Evolutionary conservation across 768 basidiomycete genomes (phyloP).

Genomic region (Suillus sp.): DNA sequence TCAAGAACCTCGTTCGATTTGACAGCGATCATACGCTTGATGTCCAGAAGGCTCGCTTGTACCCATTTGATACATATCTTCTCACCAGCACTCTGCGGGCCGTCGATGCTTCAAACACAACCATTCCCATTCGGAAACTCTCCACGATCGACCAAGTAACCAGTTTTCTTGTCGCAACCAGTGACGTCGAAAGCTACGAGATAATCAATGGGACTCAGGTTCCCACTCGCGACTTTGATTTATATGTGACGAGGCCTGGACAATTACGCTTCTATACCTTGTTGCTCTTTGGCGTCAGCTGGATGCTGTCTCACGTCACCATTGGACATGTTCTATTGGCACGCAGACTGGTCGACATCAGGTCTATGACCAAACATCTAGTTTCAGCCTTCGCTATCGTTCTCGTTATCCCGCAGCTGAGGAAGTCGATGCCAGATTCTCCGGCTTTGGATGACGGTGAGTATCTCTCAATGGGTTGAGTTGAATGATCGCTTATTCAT

Average conservation of each 20-base stretch:
- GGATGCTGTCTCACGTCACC: slow-evolving; percentile 57
- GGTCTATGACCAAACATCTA: slow-evolving; percentile 40
- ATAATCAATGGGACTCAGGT: slow-evolving; percentile 20
- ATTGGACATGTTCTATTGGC: slow-evolving; percentile 49
- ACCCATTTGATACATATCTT: slow-evolving; percentile 59
- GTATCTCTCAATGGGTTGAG: slow-evolving; percentile 20
- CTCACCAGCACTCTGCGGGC: slow-evolving; percentile 52
- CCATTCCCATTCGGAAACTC: slow-evolving; percentile 45
- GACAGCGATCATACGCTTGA: slow-evolving; percentile 59
- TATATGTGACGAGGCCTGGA: slow-evolving; percentile 46
- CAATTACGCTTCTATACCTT: slow-evolving; percentile 48
- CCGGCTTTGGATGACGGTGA: slow-evolving; percentile 48
- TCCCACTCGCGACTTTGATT: slow-evolving; percentile 46
- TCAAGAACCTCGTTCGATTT: slow-evolving; percentile 58
- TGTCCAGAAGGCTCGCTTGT: slow-evolving; percentile 53
- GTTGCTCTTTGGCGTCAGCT: slow-evolving; percentile 48
- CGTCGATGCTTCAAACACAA: slow-evolving; percentile 34
- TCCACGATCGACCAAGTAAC: slow-evolving; percentile 47
- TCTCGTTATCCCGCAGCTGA: slow-evolving; percentile 49
- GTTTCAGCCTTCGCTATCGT: slow-evolving; percentile 44
- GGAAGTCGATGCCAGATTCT: slow-evolving; percentile 59
- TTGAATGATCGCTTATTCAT: background rate
- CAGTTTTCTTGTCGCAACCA: slow-evolving; percentile 46
- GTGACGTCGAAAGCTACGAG: slow-evolving; percentile 42
- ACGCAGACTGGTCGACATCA: slow-evolving; percentile 35